These are phyloP conservation scores for Acacia confusa DNA, from an alignment of 306 rosid species.

Conservation along the genomic window DNA sequence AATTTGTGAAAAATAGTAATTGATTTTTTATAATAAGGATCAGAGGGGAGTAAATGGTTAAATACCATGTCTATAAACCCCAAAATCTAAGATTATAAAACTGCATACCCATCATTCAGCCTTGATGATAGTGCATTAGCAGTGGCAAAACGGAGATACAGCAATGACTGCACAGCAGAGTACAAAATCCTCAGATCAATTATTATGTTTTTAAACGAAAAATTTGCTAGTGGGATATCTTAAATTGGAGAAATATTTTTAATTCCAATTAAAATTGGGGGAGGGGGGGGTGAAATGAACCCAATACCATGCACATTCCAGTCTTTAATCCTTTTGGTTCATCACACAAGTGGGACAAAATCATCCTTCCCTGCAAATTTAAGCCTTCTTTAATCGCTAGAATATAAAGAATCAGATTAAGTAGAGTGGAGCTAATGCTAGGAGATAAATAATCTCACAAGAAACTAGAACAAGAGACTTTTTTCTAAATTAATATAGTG, in stretches of 20 bases:
- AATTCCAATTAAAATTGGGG: not conserved
- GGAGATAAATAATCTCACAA: not conserved
- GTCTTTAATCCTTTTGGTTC: slow-evolving; percentile 99
- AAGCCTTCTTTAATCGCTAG: slow-evolving; percentile 30
- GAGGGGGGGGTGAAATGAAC: slow-evolving; percentile 8
- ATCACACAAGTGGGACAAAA: slow-evolving; percentile 92
- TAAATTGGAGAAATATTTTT: not conserved
- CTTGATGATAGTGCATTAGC: slow-evolving; percentile 85
- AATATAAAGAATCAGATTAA: slow-evolving; percentile 4
- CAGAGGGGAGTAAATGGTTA: too few species aligned
- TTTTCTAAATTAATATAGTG: not conserved
- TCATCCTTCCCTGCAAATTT: slow-evolving; percentile 91
- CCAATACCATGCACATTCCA: slow-evolving; percentile 97
- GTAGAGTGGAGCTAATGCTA: slow-evolving; percentile 9
- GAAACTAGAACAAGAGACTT: slow-evolving; percentile 8
- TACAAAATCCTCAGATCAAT: slow-evolving; percentile 22
- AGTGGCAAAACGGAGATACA: slow-evolving; percentile 84
- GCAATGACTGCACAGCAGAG: slow-evolving; percentile 61
- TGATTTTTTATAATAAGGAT: too few species aligned
- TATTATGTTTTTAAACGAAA: slow-evolving; percentile 8
- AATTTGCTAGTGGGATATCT: not conserved
- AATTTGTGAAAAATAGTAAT: too few species aligned
- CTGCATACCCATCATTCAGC: slow-evolving; percentile 84
- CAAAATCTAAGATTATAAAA: slow-evolving; percentile 21
- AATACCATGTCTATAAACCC: not conserved